Evolutionary conservation across 345 rosid species (phyloP).

Genomic region (Psidium guajava): DNA sequence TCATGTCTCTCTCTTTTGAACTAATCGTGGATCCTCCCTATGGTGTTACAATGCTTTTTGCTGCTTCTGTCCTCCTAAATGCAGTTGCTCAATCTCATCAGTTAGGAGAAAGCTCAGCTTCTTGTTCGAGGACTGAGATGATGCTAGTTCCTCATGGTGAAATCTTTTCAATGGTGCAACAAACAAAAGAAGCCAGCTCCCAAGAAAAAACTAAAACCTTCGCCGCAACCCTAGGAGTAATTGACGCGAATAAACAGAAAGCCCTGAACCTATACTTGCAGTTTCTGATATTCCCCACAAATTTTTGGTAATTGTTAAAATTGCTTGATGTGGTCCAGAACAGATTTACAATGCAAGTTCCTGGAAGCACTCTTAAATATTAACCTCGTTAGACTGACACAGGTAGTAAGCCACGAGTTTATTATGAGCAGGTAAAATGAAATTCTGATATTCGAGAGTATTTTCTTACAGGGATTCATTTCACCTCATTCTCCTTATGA

Average conservation of each 20-base stretch:
- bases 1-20: not conserved
- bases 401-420: not conserved
- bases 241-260: not conserved
- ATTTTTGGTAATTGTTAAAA: not conserved
- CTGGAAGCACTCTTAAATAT: not conserved
- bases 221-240: not conserved
- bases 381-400: not conserved
- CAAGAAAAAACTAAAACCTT: too few relatives aligned
- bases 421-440: not conserved
- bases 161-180: not conserved
- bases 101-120: not conserved
- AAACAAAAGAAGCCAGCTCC: not conserved
- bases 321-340: not conserved
- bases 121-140: not conserved
- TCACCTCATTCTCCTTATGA: not conserved
- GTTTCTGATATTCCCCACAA: not conserved
- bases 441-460: not conserved
- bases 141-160: not conserved
- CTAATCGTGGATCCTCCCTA: not conserved
- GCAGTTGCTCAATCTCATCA: not conserved
- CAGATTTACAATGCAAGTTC: not conserved
- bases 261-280: not conserved
- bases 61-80: not conserved
- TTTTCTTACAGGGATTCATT: not conserved
- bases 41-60: not conserved